These are phyloP conservation scores for Chimonanthus salicifolius DNA, from an alignment of 164 flowering plant genomes.

Conservation along the genomic window DNA sequence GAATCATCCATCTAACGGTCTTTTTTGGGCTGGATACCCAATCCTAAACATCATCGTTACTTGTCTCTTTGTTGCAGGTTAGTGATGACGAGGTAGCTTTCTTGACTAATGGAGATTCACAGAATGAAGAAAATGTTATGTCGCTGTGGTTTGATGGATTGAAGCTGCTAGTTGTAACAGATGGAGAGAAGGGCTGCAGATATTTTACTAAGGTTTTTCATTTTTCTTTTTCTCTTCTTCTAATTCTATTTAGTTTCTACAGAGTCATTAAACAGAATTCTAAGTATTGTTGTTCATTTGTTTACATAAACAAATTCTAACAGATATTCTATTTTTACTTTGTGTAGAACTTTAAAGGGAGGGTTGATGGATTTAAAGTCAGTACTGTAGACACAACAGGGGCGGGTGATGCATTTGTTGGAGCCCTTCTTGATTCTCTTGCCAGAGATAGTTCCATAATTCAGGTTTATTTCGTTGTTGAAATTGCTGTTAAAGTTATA, in stretches of 20 bases:
- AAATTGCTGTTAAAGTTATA: too few relatives aligned
- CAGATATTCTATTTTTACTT: too few relatives aligned
- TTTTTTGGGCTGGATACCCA: too few relatives aligned
- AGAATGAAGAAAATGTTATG: conserved; percentile 44
- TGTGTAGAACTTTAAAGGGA: conserved; percentile 54
- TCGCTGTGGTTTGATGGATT: conserved; percentile 50
- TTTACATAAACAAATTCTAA: too few relatives aligned
- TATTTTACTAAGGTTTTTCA: conserved; percentile 55
- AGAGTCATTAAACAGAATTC: too few relatives aligned
- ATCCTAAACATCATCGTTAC: background rate
- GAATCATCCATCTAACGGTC: too few relatives aligned
- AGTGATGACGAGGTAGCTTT: conserved; percentile 70
- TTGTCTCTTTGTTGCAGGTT: conserved; percentile 23
- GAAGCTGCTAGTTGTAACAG: conserved; percentile 65
- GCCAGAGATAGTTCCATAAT: conserved; percentile 15
- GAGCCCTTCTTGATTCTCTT: conserved; percentile 38
- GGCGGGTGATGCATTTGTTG: conserved; percentile 82
- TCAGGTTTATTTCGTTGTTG: too few relatives aligned
- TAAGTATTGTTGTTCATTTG: too few relatives aligned
- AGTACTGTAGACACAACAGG: conserved; percentile 71
- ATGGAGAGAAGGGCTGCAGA: conserved; percentile 75
- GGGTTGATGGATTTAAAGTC: conserved; percentile 45
- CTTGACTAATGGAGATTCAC: conserved; percentile 44
- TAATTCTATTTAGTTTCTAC: background rate
- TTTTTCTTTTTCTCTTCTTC: too few relatives aligned